Conservation (phyloP, 2,329 filamentous ascomycete species). For the Botrytis pseudocinerea region DNA sequence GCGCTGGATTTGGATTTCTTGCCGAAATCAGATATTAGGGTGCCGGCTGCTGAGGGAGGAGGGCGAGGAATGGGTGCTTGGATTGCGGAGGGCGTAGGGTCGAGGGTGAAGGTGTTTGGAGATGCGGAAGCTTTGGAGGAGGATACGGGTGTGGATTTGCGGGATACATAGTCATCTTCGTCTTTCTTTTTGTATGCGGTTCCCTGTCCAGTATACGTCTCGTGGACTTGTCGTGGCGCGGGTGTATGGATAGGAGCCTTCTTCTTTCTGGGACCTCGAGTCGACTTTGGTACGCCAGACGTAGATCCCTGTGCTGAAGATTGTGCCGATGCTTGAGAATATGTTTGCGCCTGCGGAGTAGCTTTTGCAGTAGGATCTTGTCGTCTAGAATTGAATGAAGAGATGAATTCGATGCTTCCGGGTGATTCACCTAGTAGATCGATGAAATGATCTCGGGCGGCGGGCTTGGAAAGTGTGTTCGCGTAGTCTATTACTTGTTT, state of each 20-base stretch:
- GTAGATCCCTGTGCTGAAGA: conserved; percentile 16
- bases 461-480: conserved; percentile 70
- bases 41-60: conserved; percentile 66
- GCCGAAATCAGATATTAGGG: conserved; percentile 77
- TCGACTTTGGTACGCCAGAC: conserved; percentile 50
- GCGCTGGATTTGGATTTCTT: conserved; percentile 54
- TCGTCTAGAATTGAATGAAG: conserved; percentile 69
- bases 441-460: conserved; percentile 80
- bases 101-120: conserved; percentile 43
- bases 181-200: conserved; percentile 74
- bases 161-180: conserved; percentile 69
- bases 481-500: conserved; percentile 84
- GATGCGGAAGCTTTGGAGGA: conserved; percentile 38
- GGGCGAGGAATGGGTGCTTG: conserved; percentile 44
- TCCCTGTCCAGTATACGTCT: conserved; percentile 60
- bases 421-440: conserved; percentile 86
- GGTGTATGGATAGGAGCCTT: conserved; percentile 64
- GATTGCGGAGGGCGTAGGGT: conserved; percentile 54
- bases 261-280: conserved; percentile 55
- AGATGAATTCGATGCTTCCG: conserved; percentile 69
- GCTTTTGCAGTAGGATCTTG: conserved; percentile 44
- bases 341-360: conserved; percentile 19
- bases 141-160: conserved; percentile 44
- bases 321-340: conserved; percentile 20
- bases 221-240: conserved; percentile 62